Percentiles rank a stretch among this genome's conserved stretches.
These are phyloP conservation scores for Mycena sp. DNA, from an alignment of 1,284 basidiomycete genomes.

Conservation along the genomic window DNA sequence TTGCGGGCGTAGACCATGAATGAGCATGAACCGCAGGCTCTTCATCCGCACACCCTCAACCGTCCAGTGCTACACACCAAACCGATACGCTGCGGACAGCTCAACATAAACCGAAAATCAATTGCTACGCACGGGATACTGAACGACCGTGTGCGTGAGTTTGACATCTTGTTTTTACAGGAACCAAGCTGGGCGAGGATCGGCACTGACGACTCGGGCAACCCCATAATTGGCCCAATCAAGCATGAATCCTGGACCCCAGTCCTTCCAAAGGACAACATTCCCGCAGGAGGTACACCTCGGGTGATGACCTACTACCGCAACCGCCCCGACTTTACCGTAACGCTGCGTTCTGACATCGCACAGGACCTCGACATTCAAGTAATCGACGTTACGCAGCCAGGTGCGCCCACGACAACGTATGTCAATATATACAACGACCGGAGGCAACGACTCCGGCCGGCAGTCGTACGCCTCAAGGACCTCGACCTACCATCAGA, in stretches of 20 bases:
- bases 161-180: constrained; percentile 39
- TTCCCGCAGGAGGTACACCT: constrained; percentile 5
- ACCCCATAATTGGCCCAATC: constrained; percentile 28
- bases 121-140: constrained; percentile 29
- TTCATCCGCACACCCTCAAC: background rate
- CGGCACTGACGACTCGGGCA: constrained; percentile 25
- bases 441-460: background rate
- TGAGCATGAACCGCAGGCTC: background rate
- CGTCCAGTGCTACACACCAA: constrained; percentile 3
- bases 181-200: constrained; percentile 41
- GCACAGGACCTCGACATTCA: constrained; percentile 40
- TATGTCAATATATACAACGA: constrained; percentile 42
- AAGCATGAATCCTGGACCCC: constrained; percentile 31
- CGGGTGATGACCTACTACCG: constrained; percentile 33
- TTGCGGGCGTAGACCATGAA: background rate
- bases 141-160: constrained; percentile 24
- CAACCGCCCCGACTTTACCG: constrained; percentile 30
- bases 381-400: constrained; percentile 34
- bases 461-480: constrained; percentile 11
- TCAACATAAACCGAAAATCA: constrained; percentile 33
- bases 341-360: constrained; percentile 37
- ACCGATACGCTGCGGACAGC: constrained; percentile 33
- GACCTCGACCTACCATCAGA: constrained; percentile 21
- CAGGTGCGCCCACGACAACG: constrained; percentile 23
- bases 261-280: constrained; percentile 31